These are phyloP conservation scores for Wickerhamiella bombiphila DNA, from an alignment of 805 yeast species.

Conservation along the genomic window DNA sequence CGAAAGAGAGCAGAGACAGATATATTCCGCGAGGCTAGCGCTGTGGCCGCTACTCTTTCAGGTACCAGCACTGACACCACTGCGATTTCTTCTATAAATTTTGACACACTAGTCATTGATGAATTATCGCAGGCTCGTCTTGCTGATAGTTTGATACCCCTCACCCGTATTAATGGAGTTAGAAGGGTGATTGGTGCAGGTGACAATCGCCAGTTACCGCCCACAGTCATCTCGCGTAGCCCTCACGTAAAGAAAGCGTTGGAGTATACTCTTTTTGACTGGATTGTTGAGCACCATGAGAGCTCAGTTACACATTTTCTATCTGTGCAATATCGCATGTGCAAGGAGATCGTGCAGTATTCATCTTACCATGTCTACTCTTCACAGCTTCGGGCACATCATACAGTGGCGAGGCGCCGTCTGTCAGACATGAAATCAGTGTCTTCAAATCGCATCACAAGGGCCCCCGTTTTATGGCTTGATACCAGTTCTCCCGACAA, in stretches of 20 bases:
- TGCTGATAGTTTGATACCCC: conserved; percentile 76
- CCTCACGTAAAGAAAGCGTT: conserved; percentile 70
- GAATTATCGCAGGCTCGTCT: conserved; percentile 98
- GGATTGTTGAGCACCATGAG: conserved; percentile 59
- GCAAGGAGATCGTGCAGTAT: conserved; percentile 74
- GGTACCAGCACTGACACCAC: no score
- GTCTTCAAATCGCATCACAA: conserved; percentile 75
- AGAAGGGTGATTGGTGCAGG: conserved; percentile 91
- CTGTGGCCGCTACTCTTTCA: no score
- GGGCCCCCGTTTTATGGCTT: conserved; percentile 44
- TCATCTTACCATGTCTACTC: conserved; percentile 76
- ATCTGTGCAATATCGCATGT: conserved; percentile 95
- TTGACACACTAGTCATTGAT: conserved; percentile 85
- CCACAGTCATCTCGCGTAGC: conserved; percentile 80
- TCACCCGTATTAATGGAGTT: conserved; percentile 85
- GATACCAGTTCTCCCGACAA: conserved; percentile 31
- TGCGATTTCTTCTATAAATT: no score
- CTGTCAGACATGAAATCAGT: no score
- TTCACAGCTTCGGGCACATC: conserved; percentile 62
- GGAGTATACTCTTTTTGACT: conserved; percentile 83
- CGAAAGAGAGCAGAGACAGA: conserved; percentile 30
- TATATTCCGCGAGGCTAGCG: conserved; percentile 38
- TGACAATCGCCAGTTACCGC: conserved; percentile 96
- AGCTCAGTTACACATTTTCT: conserved; percentile 45
- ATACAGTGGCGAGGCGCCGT: conserved; percentile 42